Evolutionary conservation across 441 rosid genomes (phyloP), one percentile per base, ranked within the genome.

Genomic region (Gossypium laxum): DNA sequence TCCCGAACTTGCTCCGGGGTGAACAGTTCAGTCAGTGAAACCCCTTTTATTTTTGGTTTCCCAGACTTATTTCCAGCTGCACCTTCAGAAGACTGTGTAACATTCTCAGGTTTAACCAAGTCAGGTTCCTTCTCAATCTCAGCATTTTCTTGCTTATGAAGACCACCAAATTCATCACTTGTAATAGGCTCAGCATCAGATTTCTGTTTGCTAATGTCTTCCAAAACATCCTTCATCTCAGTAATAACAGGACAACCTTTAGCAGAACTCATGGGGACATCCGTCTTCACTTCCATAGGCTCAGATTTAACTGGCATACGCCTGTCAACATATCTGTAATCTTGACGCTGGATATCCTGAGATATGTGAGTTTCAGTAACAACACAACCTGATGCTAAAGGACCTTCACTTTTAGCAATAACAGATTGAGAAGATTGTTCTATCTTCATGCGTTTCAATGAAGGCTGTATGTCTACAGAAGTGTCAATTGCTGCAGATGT

Each of bases 1-100:
- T 84, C 93, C 65, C 86, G 89, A 56, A 96, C 91, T 89, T 96
- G 97, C 78, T 96, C 98, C 14, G 99, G 98, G 56, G 98, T 93
- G 83, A 96, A 96, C 75, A 96, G 81, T 81, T 96, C 99, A 54
- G 91, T 96, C 84, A 93, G 70, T 58, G 99, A 96, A 18, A 96
- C 98, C 69, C 97, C 99, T 77, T 93, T 93, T 79, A 96, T 86
- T 76, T 88, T 92, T 58, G 99, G 92, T 82, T 96, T 96, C 74
- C 93, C 98, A 74, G 99, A 91, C 85, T 89, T 93, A 30, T 90
- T 77, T 68, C 83, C 85, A 70, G 75, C 61, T 32, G 77, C 79
- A 78, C 72, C 82, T 78, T 92, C 96, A 72, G 77, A 75, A 75
- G 88, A 72, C 77, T 83, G 90, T 3, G 78, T 70, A 51, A 54